Base-by-base conservation (phyloP, 495 filamentous ascomycete genomes). In the Xylaria acuta region DNA sequence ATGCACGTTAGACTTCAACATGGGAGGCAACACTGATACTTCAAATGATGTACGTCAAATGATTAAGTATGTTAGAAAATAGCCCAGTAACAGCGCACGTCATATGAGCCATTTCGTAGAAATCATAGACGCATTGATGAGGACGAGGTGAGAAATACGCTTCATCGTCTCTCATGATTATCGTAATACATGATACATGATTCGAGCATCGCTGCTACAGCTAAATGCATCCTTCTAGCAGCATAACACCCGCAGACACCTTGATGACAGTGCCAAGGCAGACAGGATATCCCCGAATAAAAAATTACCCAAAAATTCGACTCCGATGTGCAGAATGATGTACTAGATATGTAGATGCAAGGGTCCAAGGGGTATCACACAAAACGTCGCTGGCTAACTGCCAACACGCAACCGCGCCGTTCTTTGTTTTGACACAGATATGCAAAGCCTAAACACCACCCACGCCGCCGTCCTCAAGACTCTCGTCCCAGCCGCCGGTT, bases 401-500 rank as follows among this genome's bases (percentile, higher is more conserved):
- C 41, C 43, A 62, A 70, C 27, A 36, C 27, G 30, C 51, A 47
- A 60, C 36, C 53, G 5, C 53, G n/a, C n/a, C 8, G 8, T 34
- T 60, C 53, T 45, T 43, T 22, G 36, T 60, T 32, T 68, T 18
- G 16, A 25, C 0, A 14, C 9, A 62, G 56, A 34, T 5, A 40
- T 36, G 30, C 27, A 41, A 20, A 56, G 30, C 34, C 56, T 71
- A 86, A 43, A 78, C 81, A 32, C 80, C 81, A 2, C 84, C 84
- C 14, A 85, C 83, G 40, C 83, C 85, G 0, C 83, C 82, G 36
- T 85, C 85, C 74, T 86, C 85, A 36, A 86, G 82, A 64, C 80
- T 85, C 80, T 93, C 91, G 67, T 93, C 91, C 92, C 92, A 95
- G 2, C 91, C 92, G 45, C 91, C 91, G 20, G 89, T 88, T 72